A percentile compares a stretch with the other conserved stretches of the same genome.
These are phyloP conservation scores for Jasminum sambac DNA, from an alignment of 257 asterid species.

Conservation along the genomic window DNA sequence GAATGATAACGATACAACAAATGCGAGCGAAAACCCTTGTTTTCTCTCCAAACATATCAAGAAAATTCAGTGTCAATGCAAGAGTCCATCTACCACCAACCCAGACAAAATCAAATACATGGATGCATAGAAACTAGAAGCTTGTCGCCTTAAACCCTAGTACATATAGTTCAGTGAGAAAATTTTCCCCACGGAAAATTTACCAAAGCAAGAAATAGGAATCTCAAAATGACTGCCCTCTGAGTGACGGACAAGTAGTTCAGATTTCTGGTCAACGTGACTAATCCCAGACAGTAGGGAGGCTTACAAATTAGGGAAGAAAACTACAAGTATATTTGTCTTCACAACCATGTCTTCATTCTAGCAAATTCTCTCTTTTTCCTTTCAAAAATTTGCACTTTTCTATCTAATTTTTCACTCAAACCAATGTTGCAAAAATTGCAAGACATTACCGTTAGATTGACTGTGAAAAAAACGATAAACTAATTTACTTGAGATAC, in stretches of 20 bases:
- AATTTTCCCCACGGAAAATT: background rate
- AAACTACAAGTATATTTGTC: too few relatives aligned
- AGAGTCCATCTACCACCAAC: background rate
- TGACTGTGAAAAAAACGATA: too few relatives aligned
- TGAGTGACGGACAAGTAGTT: background rate
- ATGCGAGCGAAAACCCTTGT: background rate
- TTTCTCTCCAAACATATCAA: background rate
- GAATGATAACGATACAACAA: background rate
- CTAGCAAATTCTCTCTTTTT: too few relatives aligned
- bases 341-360: too few relatives aligned
- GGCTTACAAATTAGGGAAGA: too few relatives aligned
- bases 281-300: background rate
- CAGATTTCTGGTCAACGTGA: background rate
- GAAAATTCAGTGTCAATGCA: background rate
- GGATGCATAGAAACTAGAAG: background rate
- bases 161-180: background rate
- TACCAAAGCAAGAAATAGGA: background rate
- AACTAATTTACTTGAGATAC: background rate
- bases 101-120: background rate
- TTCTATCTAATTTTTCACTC: too few relatives aligned
- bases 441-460: too few relatives aligned
- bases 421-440: too few relatives aligned
- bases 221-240: background rate
- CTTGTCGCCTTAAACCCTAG: background rate
- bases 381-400: too few relatives aligned